Evolutionary conservation across 2,329 filamentous ascomycete genomes (phyloP).

Genomic region (Colletotrichum simmondsii): DNA sequence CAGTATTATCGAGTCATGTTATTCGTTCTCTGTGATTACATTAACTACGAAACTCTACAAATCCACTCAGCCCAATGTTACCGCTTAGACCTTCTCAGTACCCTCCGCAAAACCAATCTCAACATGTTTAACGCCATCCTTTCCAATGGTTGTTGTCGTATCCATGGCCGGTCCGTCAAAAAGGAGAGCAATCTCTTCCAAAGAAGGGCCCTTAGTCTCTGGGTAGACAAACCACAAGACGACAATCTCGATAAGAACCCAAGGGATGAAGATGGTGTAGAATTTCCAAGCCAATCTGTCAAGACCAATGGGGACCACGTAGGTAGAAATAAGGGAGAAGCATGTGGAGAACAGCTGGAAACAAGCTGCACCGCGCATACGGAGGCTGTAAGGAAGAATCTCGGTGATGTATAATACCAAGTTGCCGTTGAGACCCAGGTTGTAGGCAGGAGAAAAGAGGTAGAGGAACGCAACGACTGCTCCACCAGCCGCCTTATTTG

Average conservation of each 20-base stretch:
- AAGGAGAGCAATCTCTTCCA: conserved; percentile 44
- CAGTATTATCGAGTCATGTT: too few relatives aligned
- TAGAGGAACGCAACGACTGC: conserved; percentile 47
- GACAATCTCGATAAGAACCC: conserved; percentile 39
- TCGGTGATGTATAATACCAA: conserved; percentile 39
- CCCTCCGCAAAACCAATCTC: neutral
- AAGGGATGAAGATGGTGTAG: conserved; percentile 52
- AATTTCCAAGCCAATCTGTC: conserved; percentile 51
- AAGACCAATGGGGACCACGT: conserved; percentile 54
- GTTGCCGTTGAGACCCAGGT: conserved; percentile 35
- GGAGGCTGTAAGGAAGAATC: conserved; percentile 40
- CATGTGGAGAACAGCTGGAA: conserved; percentile 20
- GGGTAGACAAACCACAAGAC: conserved; percentile 51
- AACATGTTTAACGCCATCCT: neutral
- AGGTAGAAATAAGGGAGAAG: conserved; percentile 46
- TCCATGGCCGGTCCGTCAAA: conserved; percentile 38
- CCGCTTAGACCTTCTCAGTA: neutral
- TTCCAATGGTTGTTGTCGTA: neutral
- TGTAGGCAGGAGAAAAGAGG: conserved; percentile 44
- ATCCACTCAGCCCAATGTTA: too few relatives aligned
- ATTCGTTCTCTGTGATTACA: too few relatives aligned
- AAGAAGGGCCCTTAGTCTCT: conserved; percentile 44
- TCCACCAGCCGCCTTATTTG: conserved; percentile 37
- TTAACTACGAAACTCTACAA: too few relatives aligned
- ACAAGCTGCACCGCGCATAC: conserved; percentile 26